Percentiles rank a stretch among this genome's conserved stretches.
These are phyloP conservation scores for Populus hybrid DNA, from an alignment of 441 rosid species.

Conservation along the genomic window DNA sequence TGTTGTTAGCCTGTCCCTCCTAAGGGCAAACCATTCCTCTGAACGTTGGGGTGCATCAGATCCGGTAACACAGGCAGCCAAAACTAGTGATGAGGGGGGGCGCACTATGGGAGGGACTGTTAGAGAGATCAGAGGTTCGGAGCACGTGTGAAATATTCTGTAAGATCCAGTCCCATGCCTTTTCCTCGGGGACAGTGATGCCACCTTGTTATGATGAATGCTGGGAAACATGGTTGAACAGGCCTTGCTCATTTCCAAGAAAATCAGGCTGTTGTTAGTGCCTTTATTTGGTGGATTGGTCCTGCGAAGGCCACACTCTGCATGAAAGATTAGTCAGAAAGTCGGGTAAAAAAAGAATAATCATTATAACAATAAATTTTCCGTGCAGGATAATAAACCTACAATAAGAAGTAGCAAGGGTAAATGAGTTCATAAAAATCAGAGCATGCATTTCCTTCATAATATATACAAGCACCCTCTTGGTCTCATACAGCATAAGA, in stretches of 20 bases:
- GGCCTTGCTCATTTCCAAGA: conserved; percentile 42
- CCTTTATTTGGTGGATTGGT: conserved; percentile 19
- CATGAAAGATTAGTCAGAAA: conserved; percentile 10
- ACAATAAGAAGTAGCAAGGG: background rate
- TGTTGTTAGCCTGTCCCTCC: conserved; percentile 79
- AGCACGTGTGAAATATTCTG: conserved; percentile 32
- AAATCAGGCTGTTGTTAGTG: conserved; percentile 7
- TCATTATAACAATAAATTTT: background rate
- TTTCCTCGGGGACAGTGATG: conserved; percentile 24
- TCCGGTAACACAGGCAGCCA: conserved; percentile 41
- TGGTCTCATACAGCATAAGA: background rate
- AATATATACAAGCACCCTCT: background rate
- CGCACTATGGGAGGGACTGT: conserved; percentile 27
- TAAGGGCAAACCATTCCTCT: conserved; percentile 90
- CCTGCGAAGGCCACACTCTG: conserved; percentile 28
- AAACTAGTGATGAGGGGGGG: conserved; percentile 39
- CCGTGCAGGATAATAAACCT: background rate
- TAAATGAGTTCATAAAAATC: background rate
- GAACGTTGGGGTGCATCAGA: conserved; percentile 78
- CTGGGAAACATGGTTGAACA: conserved; percentile 33
- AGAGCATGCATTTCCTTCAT: background rate
- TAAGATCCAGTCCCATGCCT: conserved; percentile 23
- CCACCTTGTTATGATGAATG: conserved; percentile 25
- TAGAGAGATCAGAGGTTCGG: conserved; percentile 31
- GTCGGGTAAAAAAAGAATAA: background rate